phyloP scores from a whole-genome alignment of 495 filamentous ascomycete genomes.

The Cudoniella acicularis region DNA sequence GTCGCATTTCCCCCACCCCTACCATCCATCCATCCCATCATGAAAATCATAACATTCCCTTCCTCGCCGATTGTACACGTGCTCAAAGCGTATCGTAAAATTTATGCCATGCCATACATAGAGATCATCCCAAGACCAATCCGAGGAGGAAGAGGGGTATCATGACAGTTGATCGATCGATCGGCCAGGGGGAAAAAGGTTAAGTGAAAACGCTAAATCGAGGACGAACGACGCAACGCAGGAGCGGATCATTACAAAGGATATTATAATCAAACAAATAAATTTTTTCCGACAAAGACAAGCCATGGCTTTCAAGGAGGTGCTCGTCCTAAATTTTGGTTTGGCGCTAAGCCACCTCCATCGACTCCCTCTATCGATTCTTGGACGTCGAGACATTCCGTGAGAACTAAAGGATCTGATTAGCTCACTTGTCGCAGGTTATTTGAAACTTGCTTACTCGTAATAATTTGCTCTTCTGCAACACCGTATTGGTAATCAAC shows the following conservation, averaged over 20 bases:
- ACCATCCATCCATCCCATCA: neutral
- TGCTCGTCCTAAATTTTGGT: neutral
- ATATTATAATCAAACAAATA: neutral
- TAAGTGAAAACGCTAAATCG: conserved; percentile 13
- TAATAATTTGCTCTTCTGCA: conserved; percentile 89
- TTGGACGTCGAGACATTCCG: conserved; percentile 61
- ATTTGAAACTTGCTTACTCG: conserved; percentile 48
- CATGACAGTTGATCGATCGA: neutral
- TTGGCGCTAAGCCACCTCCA: neutral
- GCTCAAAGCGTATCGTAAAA: neutral
- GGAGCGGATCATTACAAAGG: neutral
- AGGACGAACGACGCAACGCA: neutral
- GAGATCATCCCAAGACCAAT: neutral
- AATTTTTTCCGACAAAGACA: conserved; percentile 3
- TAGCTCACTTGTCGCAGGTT: neutral
- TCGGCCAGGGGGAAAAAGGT: neutral
- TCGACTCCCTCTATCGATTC: conserved; percentile 31
- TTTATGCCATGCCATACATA: neutral
- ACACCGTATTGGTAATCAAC: conserved; percentile 98
- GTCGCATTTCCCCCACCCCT: neutral
- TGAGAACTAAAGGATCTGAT: conserved; percentile 48
- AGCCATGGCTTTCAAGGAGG: neutral
- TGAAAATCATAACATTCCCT: neutral
- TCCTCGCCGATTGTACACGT: neutral
- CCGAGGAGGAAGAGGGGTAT: neutral